These are phyloP conservation scores for Vararia minispora DNA, from an alignment of 768 basidiomycete species.

Conservation along the genomic window DNA sequence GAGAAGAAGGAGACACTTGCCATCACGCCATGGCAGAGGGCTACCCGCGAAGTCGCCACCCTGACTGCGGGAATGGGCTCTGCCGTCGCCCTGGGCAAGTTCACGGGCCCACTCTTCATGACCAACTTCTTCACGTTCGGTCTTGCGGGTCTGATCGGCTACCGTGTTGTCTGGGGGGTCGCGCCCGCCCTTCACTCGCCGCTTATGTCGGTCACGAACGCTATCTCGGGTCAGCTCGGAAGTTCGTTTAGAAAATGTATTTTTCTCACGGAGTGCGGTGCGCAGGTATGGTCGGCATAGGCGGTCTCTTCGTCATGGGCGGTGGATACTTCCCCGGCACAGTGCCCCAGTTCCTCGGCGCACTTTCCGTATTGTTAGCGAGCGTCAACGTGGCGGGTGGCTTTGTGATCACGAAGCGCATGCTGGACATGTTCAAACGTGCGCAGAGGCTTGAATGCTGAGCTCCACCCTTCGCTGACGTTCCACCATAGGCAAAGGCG, in stretches of 20 bases:
- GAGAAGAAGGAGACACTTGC: constrained; percentile 37
- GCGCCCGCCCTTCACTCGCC: constrained; percentile 83
- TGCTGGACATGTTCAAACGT: constrained; percentile 93
- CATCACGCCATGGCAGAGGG: constrained; percentile 82
- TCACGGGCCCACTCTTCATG: constrained; percentile 79
- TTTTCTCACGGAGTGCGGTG: constrained; percentile 3
- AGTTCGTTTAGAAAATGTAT: not conserved
- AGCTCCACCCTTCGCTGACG: not conserved
- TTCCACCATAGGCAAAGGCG: constrained; percentile 47
- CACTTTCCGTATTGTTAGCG: constrained; percentile 75
- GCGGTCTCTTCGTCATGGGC: constrained; percentile 86
- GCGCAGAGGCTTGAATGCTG: constrained; percentile 12
- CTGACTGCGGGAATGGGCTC: constrained; percentile 72
- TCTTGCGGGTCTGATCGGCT: constrained; percentile 76
- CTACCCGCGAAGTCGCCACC: constrained; percentile 58
- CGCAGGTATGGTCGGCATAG: constrained; percentile 65
- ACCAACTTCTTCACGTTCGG: constrained; percentile 84
- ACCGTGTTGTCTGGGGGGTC: constrained; percentile 86
- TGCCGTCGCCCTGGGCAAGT: constrained; percentile 61
- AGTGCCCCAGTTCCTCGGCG: constrained; percentile 68
- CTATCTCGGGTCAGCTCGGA: constrained; percentile 56
- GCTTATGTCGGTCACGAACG: constrained; percentile 85
- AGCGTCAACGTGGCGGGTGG: constrained; percentile 85
- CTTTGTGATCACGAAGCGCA: constrained; percentile 82
- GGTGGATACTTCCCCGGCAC: constrained; percentile 78